phyloP scores from a whole-genome alignment of 306 rosid species.

The Parietaria judaica region DNA sequence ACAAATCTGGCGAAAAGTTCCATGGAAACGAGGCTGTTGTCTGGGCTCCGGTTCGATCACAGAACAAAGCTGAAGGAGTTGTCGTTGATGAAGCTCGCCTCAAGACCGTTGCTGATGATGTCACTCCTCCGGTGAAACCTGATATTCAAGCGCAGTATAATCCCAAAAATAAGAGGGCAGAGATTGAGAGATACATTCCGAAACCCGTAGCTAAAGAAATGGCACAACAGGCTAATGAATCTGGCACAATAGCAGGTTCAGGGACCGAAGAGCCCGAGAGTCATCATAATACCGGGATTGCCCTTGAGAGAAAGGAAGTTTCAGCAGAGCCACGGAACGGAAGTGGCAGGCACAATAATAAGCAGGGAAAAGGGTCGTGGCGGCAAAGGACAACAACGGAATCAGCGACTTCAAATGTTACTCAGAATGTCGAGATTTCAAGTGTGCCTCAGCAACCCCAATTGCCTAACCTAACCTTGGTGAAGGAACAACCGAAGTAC shows the following conservation, averaged over 20 bases:
- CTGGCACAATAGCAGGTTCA: constrained; percentile 32
- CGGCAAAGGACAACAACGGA: constrained; percentile 48
- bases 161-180: constrained; percentile 80
- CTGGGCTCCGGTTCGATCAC: constrained; percentile 92
- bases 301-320: constrained; percentile 35
- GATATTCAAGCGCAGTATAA: constrained; percentile 54
- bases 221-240: constrained; percentile 70
- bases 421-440: constrained; percentile 30
- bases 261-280: constrained; percentile 30
- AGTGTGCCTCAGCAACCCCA: constrained; percentile 32
- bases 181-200: constrained; percentile 88
- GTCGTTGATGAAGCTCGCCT: constrained; percentile 41
- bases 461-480: constrained; percentile 26
- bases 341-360: constrained; percentile 51
- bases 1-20: constrained; percentile 49
- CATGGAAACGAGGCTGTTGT: constrained; percentile 57
- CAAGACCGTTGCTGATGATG: constrained; percentile 41
- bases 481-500: constrained; percentile 40
- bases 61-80: constrained; percentile 39
- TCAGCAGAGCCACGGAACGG: constrained; percentile 47
- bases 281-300: constrained; percentile 26
- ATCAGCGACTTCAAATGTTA: constrained; percentile 32
- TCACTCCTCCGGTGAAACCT: constrained; percentile 35
- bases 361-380: constrained; percentile 79
- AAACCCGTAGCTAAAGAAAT: constrained; percentile 95